Base-by-base conservation (phyloP, 495 filamentous ascomycete genomes). In the Lasiosphaeris hirsuta region DNA sequence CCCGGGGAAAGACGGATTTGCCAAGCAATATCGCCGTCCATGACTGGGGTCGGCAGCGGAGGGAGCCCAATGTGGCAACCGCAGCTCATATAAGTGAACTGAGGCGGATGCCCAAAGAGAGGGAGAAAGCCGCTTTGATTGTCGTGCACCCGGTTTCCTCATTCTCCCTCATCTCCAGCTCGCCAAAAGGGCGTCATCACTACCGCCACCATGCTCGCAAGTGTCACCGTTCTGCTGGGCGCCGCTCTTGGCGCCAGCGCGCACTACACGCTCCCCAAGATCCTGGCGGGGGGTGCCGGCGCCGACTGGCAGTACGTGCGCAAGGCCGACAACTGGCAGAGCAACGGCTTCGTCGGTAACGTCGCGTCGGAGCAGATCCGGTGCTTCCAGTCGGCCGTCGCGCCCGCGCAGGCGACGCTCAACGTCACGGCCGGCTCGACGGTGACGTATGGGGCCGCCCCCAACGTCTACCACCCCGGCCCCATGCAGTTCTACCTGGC, bases 401-500 rank as follows among this genome's bases (percentile, higher is more conserved):
- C 64, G 6, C 72, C 63, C 10, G 71, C 70, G 10, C 63, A 60
- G 4, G 64, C 62, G 6, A 70, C 61, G 0, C 64, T 69, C 46
- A 67, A 63, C 15, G 75, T 77, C 33, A 62, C 67, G 3, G 74
- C 78, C 37, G 78, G 79, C 42, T 64, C 66, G 14, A 69, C 62
- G 4, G 69, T 81, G 17, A 74, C 72, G 35, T 81, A 78, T 65
- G 68, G 58, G 41, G 65, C 67, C 39, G 69, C 69, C 53, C 72
- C 69, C 38, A 67, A 64, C 54, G 67, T 72, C 56, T 72, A 72
- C 61, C 78, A 80, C 60, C 77, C 74, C 0, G 76, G 78, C 0
- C 75, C 75, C 8, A 69, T 76, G 57, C 54, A 67, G 33, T 67
- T 75, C 56, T 78, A 75, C 63, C 67, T 82, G 61, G 78, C 80